Percentiles rank a stretch among this genome's conserved stretches.
phyloP scores from a whole-genome alignment of 2,329 filamentous ascomycete species.

The Aspergillus brunneoviolaceus region DNA sequence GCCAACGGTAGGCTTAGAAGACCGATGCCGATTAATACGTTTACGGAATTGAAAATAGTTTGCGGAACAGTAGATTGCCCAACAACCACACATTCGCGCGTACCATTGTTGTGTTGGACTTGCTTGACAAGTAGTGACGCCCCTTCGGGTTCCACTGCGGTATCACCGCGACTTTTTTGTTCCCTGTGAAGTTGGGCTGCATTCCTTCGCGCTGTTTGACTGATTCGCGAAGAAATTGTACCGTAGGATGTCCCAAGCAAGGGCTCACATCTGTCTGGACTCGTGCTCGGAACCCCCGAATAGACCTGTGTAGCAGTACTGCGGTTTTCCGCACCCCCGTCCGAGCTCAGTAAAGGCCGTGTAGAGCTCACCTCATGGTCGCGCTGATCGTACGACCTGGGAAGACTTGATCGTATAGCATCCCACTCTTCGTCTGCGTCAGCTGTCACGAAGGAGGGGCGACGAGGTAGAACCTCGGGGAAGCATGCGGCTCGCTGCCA shows the following conservation, averaged over 20 bases:
- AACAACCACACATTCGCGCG: constrained; percentile 77
- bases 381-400: constrained; percentile 21
- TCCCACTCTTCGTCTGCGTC: constrained; percentile 49
- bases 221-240: constrained; percentile 57
- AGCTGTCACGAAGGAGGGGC: constrained; percentile 69
- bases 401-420: constrained; percentile 21
- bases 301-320: constrained; percentile 12
- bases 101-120: constrained; percentile 80
- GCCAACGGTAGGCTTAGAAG: constrained; percentile 85
- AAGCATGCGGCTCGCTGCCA: constrained; percentile 91
- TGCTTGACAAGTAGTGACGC: constrained; percentile 84
- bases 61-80: constrained; percentile 95
- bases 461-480: constrained; percentile 78
- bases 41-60: constrained; percentile 95
- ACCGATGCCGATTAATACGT: constrained; percentile 87
- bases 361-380: constrained; percentile 30
- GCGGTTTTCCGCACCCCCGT: constrained; percentile 29
- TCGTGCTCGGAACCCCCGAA: constrained; percentile 21
- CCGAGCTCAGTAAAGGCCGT: constrained; percentile 30
- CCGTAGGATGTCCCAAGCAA: constrained; percentile 65
- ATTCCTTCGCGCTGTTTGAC: constrained; percentile 57
- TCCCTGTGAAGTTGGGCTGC: constrained; percentile 56
- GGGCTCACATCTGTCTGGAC: constrained; percentile 40
- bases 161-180: constrained; percentile 47
- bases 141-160: constrained; percentile 57